A percentile compares a stretch with the other conserved stretches of the same genome.
These are phyloP conservation scores for Beauveria sp. DNA, from an alignment of 2,329 filamentous ascomycete genomes.

Conservation along the genomic window DNA sequence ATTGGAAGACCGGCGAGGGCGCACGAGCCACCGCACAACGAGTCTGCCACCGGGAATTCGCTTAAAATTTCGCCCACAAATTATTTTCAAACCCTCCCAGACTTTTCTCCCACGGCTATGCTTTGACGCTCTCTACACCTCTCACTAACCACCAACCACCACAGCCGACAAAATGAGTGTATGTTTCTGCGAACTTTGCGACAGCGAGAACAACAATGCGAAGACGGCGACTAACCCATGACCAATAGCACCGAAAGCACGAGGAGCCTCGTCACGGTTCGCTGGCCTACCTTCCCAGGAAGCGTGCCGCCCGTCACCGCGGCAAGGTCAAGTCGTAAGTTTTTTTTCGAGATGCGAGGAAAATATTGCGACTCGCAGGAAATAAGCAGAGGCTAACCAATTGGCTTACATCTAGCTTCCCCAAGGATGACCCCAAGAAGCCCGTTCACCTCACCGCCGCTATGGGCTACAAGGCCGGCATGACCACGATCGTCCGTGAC, in stretches of 20 bases:
- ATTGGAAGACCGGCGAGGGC: not conserved
- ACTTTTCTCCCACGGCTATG: conserved; percentile 13
- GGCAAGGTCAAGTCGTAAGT: conserved; percentile 98
- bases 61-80: conserved; percentile 34
- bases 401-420: conserved; percentile 59
- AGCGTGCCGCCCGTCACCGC: conserved; percentile 88
- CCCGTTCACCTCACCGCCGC: conserved; percentile 95
- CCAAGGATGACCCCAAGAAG: conserved; percentile 99
- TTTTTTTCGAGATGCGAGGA: conserved; percentile 10
- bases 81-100: conserved; percentile 19
- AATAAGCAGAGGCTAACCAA: conserved; percentile 18
- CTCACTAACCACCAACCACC: conserved; percentile 30
- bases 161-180: conserved; percentile 35
- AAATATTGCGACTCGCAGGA: conserved; percentile 10
- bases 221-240: conserved; percentile 3
- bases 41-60: conserved; percentile 16
- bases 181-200: conserved; percentile 19
- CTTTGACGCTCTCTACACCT: conserved; percentile 8
- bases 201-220: not conserved
- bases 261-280: conserved; percentile 94
- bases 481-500: conserved; percentile 99
- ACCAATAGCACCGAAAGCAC: conserved; percentile 46
- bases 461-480: conserved; percentile 99
- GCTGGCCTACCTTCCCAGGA: conserved; percentile 79
- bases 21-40: conserved; percentile 8